Evolutionary conservation across 441 rosid genomes (phyloP), one percentile per base, ranked within the genome.

Genomic region (Dalechampia spathulata): DNA sequence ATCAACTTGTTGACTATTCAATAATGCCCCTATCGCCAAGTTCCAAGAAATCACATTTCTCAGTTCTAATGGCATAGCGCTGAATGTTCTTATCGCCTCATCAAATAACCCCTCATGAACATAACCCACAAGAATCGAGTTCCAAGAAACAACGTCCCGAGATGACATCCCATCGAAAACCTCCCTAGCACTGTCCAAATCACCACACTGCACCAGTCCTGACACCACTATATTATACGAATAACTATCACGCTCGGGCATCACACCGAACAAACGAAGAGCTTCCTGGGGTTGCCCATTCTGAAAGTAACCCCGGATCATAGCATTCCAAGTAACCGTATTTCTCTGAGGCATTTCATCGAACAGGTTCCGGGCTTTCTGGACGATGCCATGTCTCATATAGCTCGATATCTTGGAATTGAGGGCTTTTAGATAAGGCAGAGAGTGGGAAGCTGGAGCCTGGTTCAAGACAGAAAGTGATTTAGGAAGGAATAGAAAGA

Each of bases 11-110:
- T 55, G 58, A 56, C 28, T 49, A 17, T 57, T 63, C 56, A 66
- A 61, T 20, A 69, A 54, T n/a, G 63, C 80, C 17, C 72, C 72
- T 21, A 72, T 66, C 44, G 69, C 66, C 63, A 72, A 47, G 71
- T 75, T 75, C 80, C 74, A 75, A 20, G 77, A 69, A 61, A 72
- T 49, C 46, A 61, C 72, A 72, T 75, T 63, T 43, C 57, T 75
- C 67, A 59, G 46, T 39, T 54, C 60, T 22, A 47, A 28, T 2
- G 75, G 71, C 71, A 64, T 72, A 49, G n/a, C 49, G 57, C 49
- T 40, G 49, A 76, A 72, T 30, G 64, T 22, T 23, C 57, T 52
- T 46, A 72, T 7, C 13, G 73, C 80, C 58, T 72, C 66, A 22
- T 66, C 65, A 26, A 64, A 11, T 58, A 63, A 57, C 37, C 69